Conservation (phyloP, 164 flowering plant genomes). For the Chimonanthus praecox region DNA sequence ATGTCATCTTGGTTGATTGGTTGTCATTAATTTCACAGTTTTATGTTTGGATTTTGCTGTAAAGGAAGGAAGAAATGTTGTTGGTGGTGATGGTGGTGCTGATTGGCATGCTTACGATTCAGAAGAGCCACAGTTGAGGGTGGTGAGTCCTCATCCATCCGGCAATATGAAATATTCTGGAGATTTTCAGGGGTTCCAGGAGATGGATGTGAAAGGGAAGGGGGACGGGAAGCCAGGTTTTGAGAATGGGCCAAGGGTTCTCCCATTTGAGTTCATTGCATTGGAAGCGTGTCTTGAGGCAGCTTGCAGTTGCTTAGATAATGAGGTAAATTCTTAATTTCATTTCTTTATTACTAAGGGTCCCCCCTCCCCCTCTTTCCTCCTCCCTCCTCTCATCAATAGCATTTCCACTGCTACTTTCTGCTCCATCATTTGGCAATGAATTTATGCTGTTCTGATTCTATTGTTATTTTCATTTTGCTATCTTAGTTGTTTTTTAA, state of each 20-base stretch:
- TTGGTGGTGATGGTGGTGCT: constrained; percentile 25
- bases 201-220: constrained; percentile 30
- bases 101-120: constrained; percentile 50
- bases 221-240: constrained; percentile 38
- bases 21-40: not conserved
- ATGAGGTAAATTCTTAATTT: constrained; percentile 42
- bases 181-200: constrained; percentile 27
- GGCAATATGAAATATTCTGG: constrained; percentile 13
- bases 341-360: not conserved
- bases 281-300: constrained; percentile 96
- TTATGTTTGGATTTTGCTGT: not conserved
- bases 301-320: constrained; percentile 87
- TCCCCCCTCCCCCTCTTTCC: not conserved
- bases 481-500: no score
- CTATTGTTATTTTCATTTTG: not conserved
- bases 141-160: constrained; percentile 25
- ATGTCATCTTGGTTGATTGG: not conserved
- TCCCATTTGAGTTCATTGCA: constrained; percentile 91
- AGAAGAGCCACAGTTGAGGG: constrained; percentile 37
- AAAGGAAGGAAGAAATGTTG: constrained; percentile 39
- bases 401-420: not conserved
- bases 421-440: not conserved
- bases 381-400: not conserved
- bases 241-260: constrained; percentile 65
- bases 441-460: not conserved